Conservation (phyloP, 2,329 filamentous ascomycete genomes). For the Paecilomyces dactylethromorphus region DNA sequence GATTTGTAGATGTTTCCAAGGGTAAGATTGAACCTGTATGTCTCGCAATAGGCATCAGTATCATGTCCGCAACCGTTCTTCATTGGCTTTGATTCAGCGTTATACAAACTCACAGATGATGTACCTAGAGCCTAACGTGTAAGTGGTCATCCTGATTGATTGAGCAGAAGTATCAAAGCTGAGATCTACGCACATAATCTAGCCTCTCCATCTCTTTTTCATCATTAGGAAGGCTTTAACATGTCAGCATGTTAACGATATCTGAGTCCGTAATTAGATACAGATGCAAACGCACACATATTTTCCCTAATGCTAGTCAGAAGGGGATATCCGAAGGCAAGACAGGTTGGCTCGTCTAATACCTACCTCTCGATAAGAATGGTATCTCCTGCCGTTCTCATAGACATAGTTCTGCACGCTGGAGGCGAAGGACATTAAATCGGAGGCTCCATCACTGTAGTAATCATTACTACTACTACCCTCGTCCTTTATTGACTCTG, state of each 20-base stretch:
- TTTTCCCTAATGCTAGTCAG: not conserved
- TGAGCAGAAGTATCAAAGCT: not conserved
- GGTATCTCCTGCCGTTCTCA: slow-evolving; percentile 3
- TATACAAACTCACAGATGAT: not conserved
- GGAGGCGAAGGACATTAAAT: not conserved
- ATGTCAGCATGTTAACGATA: not conserved
- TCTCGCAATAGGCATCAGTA: slow-evolving; percentile 3
- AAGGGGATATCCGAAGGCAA: not conserved
- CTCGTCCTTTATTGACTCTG: not conserved
- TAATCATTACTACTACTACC: not conserved
- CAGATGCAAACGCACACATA: not conserved
- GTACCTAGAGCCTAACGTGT: not conserved
- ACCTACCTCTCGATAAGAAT: not conserved
- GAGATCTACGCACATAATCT: not conserved
- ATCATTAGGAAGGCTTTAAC: not conserved
- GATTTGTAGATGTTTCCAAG: slow-evolving; percentile 4
- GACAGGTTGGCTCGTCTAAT: not conserved
- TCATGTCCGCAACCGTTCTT: slow-evolving; percentile 4
- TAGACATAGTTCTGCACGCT: not conserved
- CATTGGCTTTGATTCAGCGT: not conserved
- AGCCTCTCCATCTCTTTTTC: not conserved
- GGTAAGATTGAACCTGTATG: slow-evolving; percentile 1
- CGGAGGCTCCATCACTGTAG: not conserved
- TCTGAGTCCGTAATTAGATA: too few species aligned
- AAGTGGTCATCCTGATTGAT: not conserved